Evolutionary conservation across 2,329 filamentous ascomycete species (phyloP), one percentile per base, ranked within the genome.

Genomic region (Nannizziopsis arthrosporioides): DNA sequence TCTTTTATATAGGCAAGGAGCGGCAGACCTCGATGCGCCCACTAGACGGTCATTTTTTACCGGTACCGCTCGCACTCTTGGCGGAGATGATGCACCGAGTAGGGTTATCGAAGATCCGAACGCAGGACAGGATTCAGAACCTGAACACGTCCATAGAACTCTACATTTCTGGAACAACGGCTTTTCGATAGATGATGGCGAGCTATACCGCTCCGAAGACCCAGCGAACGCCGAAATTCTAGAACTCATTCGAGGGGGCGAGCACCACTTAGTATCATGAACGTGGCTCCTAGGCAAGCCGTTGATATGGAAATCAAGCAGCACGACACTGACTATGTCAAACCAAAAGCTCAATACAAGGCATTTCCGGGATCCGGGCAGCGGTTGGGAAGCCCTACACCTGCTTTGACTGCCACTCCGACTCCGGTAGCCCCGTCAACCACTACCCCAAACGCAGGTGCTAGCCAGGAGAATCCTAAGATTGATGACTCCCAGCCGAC

Each of bases 81-180:
- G 79, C 48, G 78, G 79, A 51, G 79, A 82, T 54, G 79, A 81
- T 56, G 67, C 74, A 15, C 77, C 77, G 12, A 80, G 76, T 51
- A 68, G 70, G 48, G 65, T 76, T 11, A 71, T 82, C 46, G 70
- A 73, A 43, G 72, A 76, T 55, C 72, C 76, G 12, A 66, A 60
- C 18, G 65, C 67, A 11, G 64, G 68, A 46, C 56, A 61, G 14
- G 59, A 67, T 19, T 65, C 64, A 44, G 63, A 62, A 10, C 63
- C 70, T n/a, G 66, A 70, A 50, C 73, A 74, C 19, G 76, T 79
- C 18, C 72, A 72, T 35, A 71, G 79, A 48, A 75, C 72, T 18
- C 71, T 82, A 37, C 77, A 82, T 56, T 75, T 82, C 54, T 82
- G 79, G 79, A 68, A 72, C 5, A 76, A 82, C 59, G 79, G 79